These are phyloP conservation scores for Pythium folliculosum DNA, from an alignment of 352 stramenopile species.

Conservation along the genomic window DNA sequence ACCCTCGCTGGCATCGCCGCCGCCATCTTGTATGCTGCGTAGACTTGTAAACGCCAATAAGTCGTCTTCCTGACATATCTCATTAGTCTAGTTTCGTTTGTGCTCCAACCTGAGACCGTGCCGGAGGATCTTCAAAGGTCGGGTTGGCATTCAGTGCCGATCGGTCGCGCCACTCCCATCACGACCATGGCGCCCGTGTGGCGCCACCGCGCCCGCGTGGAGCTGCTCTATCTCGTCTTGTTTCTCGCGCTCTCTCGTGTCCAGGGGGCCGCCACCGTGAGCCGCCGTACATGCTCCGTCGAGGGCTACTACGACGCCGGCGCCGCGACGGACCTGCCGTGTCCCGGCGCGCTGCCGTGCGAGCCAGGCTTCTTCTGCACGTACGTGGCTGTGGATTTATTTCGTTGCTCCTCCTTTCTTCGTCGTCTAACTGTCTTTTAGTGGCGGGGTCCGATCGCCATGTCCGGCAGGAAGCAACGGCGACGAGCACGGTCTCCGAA, in stretches of 20 bases:
- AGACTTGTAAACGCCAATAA: too few species aligned
- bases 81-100: too few species aligned
- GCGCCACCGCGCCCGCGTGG: too few species aligned
- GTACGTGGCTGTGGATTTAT: conserved; percentile 30
- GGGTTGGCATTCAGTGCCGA: too few species aligned
- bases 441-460: conserved; percentile 32
- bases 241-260: neutral
- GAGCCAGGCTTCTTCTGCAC: conserved; percentile 62
- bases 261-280: neutral
- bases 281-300: conserved; percentile 34
- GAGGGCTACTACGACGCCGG: conserved; percentile 55
- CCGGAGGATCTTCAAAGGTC: too few species aligned
- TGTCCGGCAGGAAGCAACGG: conserved; percentile 75
- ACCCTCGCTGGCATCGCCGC: too few species aligned
- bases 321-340: conserved; percentile 43
- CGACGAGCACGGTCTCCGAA: conserved; percentile 36
- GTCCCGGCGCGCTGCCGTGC: conserved; percentile 41
- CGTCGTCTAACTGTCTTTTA: conserved; percentile 15
- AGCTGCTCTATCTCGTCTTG: neutral
- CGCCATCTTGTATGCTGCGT: too few species aligned
- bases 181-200: too few species aligned
- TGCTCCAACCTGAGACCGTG: too few species aligned
- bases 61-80: too few species aligned
- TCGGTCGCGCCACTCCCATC: too few species aligned
- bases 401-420: neutral